These are phyloP conservation scores for Penicillium pancosmium DNA, from an alignment of 495 filamentous ascomycete genomes.

Conservation along the genomic window DNA sequence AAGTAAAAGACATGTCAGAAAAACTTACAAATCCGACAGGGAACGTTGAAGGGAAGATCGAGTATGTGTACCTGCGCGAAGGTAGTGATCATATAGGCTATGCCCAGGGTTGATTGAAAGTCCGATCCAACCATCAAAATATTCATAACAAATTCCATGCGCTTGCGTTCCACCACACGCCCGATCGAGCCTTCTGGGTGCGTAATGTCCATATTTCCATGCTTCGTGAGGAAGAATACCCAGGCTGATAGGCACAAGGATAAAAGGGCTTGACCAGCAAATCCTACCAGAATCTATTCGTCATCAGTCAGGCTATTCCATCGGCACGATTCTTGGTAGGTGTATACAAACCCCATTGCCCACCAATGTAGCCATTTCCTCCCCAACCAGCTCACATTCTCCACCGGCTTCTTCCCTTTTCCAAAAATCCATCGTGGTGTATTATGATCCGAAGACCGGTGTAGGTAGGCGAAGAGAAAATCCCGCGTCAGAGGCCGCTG, in stretches of 20 bases:
- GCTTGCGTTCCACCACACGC: conserved; percentile 31
- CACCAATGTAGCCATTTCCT: conserved; percentile 39
- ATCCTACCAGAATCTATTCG: conserved; percentile 34
- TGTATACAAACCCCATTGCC: conserved; percentile 35
- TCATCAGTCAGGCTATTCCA: conserved; percentile 10
- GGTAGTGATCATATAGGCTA: conserved; percentile 32
- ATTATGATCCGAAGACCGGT: background rate
- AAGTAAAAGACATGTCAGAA: background rate
- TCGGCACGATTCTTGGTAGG: background rate
- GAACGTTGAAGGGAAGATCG: background rate
- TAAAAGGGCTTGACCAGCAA: conserved; percentile 33
- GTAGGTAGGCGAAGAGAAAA: no score
- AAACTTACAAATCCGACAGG: background rate
- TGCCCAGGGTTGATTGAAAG: conserved; percentile 28
- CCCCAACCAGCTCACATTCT: conserved; percentile 38
- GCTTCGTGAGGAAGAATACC: conserved; percentile 46
- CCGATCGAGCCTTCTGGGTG: conserved; percentile 31
- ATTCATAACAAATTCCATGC: conserved; percentile 33
- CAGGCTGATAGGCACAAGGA: conserved; percentile 35
- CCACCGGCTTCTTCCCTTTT: conserved; percentile 16
- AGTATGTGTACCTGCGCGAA: conserved; percentile 16
- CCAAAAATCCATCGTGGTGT: conserved; percentile 15
- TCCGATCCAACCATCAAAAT: conserved; percentile 42
- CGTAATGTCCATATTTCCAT: conserved; percentile 36
- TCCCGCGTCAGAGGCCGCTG: no score